Percentiles rank a stretch among this genome's conserved stretches.
phyloP scores from a whole-genome alignment of 139 green algal genomes.

The Micromonas commoda region DNA sequence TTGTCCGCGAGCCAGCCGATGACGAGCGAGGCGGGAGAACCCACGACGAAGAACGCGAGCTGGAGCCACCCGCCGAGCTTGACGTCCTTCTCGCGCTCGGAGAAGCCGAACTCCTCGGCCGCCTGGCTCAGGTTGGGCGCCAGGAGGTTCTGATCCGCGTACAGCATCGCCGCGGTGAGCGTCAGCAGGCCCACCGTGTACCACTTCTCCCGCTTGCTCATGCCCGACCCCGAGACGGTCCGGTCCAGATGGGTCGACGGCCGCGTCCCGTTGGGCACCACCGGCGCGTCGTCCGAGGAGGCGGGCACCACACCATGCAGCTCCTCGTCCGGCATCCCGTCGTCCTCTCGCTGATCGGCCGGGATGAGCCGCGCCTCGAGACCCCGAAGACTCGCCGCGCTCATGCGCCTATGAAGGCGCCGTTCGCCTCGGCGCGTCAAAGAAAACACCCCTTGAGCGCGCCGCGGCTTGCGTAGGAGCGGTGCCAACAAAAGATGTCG shows the following conservation, averaged over 20 bases:
- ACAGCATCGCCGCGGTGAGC: constrained; percentile 63
- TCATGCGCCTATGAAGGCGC: too few species aligned
- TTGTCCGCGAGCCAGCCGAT: constrained; percentile 34
- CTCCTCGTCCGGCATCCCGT: neutral
- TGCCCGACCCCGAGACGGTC: too few species aligned
- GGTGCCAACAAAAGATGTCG: too few species aligned
- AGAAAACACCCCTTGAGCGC: too few species aligned
- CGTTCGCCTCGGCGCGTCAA: too few species aligned
- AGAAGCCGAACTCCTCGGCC: constrained; percentile 54
- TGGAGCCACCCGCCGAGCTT: constrained; percentile 66
- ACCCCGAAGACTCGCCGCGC: neutral
- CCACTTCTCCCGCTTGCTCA: constrained; percentile 35
- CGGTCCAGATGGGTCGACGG: neutral
- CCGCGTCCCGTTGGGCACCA: too few species aligned
- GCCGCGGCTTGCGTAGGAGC: too few species aligned
- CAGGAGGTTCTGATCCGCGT: constrained; percentile 83
- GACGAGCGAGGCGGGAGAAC: constrained; percentile 65
- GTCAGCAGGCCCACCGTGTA: constrained; percentile 66
- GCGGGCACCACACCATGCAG: neutral
- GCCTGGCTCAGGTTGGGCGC: constrained; percentile 58
- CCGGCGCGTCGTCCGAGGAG: too few species aligned
- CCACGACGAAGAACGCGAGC: constrained; percentile 72
- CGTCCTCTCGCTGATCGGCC: neutral
- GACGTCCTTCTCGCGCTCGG: constrained; percentile 53
- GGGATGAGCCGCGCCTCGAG: constrained; percentile 3